A percentile compares a stretch with the other conserved stretches of the same genome.
phyloP scores from a whole-genome alignment of 805 yeast species.

The Candida dajiaensis region DNA sequence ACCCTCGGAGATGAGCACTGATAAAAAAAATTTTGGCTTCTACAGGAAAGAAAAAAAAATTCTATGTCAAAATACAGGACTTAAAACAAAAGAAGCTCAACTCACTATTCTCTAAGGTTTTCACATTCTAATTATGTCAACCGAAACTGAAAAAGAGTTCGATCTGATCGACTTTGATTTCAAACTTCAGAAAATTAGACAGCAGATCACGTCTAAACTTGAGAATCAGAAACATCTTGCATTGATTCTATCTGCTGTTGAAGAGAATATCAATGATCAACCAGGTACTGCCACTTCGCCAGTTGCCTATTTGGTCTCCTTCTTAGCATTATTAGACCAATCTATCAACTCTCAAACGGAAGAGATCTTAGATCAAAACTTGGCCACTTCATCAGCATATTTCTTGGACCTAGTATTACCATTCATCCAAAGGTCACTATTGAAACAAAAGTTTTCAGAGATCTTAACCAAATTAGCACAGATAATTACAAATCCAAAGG shows the following conservation, averaged over 20 bases:
- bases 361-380: constrained; percentile 46
- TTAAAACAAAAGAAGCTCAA: not conserved
- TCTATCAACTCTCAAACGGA: constrained; percentile 44
- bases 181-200: constrained; percentile 61
- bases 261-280: constrained; percentile 61
- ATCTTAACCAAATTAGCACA: constrained; percentile 79
- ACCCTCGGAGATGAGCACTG: not conserved
- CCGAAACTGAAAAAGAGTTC: constrained; percentile 16
- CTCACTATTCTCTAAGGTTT: not conserved
- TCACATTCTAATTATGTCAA: not conserved
- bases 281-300: constrained; percentile 44
- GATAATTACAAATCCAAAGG: constrained; percentile 57
- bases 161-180: constrained; percentile 38
- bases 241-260: constrained; percentile 79
- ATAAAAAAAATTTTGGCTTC: not conserved
- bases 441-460: constrained; percentile 70
- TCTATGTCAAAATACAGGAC: not conserved
- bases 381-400: constrained; percentile 75
- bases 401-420: constrained; percentile 77
- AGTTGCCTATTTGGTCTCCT: constrained; percentile 80
- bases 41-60: not conserved
- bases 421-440: constrained; percentile 58
- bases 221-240: constrained; percentile 86
- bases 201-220: constrained; percentile 70
- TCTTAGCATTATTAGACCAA: constrained; percentile 76